These are phyloP conservation scores for Suillus weaverae DNA, from an alignment of 768 basidiomycete species.

Conservation along the genomic window DNA sequence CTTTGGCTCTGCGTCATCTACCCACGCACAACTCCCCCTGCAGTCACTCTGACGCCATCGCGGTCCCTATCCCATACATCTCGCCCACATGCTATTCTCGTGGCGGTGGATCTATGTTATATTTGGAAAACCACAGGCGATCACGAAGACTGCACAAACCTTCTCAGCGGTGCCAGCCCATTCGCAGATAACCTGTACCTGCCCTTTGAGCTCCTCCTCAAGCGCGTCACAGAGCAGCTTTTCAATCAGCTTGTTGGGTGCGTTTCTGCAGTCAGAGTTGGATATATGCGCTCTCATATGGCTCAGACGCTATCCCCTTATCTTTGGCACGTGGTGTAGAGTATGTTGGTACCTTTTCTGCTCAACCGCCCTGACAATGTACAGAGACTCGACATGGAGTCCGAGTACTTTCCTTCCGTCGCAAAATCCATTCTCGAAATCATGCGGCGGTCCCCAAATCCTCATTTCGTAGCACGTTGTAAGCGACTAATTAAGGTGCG, in stretches of 20 bases:
- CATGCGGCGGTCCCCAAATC: slow-evolving; percentile 50
- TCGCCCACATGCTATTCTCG: slow-evolving; percentile 31
- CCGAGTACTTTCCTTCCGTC: slow-evolving; percentile 47
- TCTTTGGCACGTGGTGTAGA: slow-evolving; percentile 70
- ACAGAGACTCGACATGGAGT: slow-evolving; percentile 62
- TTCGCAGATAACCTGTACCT: slow-evolving; percentile 58
- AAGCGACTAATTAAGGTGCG: slow-evolving; percentile 49
- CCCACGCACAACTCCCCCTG: background rate
- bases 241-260: slow-evolving; percentile 63
- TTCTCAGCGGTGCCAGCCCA: slow-evolving; percentile 41
- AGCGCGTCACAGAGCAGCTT: slow-evolving; percentile 54
- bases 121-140: slow-evolving; percentile 33
- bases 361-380: slow-evolving; percentile 3
- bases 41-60: slow-evolving; percentile 44
- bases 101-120: slow-evolving; percentile 42
- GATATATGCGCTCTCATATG: slow-evolving; percentile 14
- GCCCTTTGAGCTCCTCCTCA: slow-evolving; percentile 52
- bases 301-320: slow-evolving; percentile 69
- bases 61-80: slow-evolving; percentile 32
- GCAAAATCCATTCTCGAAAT: slow-evolving; percentile 51
- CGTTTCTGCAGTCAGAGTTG: slow-evolving; percentile 17
- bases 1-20: background rate
- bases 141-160: slow-evolving; percentile 29
- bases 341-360: slow-evolving; percentile 36
- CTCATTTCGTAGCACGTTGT: slow-evolving; percentile 46